These are phyloP conservation scores for Isatis lusitanica DNA, from an alignment of 441 rosid genomes.

Conservation along the genomic window DNA sequence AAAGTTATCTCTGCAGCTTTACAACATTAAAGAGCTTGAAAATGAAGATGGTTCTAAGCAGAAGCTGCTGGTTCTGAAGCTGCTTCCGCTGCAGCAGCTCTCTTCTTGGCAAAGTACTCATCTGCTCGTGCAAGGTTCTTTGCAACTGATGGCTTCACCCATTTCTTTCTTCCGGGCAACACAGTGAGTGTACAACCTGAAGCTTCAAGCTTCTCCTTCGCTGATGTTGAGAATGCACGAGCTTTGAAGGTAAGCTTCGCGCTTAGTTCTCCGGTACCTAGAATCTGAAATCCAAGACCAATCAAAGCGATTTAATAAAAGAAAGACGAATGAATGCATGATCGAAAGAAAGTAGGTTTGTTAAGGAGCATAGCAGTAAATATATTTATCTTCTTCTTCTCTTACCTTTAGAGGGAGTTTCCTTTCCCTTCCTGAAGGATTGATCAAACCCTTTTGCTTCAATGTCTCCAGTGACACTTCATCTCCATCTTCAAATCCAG, in stretches of 20 bases:
- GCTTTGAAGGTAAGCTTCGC: slow-evolving; percentile 75
- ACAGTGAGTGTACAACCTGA: slow-evolving; percentile 77
- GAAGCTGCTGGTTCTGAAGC: slow-evolving; percentile 47
- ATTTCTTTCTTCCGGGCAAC: slow-evolving; percentile 83
- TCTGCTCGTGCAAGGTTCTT: slow-evolving; percentile 84
- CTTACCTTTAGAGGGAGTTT: slow-evolving; percentile 80
- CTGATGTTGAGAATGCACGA: slow-evolving; percentile 70
- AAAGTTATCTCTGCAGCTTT: slow-evolving; percentile 18
- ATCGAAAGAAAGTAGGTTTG: not conserved
- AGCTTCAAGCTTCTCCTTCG: slow-evolving; percentile 87
- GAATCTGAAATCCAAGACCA: slow-evolving; percentile 49
- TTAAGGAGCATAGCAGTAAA: not conserved
- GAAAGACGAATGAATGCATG: not conserved
- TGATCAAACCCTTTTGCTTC: slow-evolving; percentile 77
- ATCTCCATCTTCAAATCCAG: slow-evolving; percentile 84
- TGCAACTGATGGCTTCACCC: slow-evolving; percentile 80
- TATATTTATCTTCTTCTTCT: not conserved
- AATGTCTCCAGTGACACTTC: slow-evolving; percentile 82
- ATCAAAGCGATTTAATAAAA: not conserved
- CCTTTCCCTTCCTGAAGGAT: slow-evolving; percentile 96
- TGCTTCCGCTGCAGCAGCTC: slow-evolving; percentile 56
- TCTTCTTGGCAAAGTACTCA: slow-evolving; percentile 87
- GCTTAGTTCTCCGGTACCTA: slow-evolving; percentile 75
- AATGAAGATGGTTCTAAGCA: slow-evolving; percentile 6
- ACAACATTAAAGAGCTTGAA: slow-evolving; percentile 18